Conservation (phyloP, 352 stramenopile species). For the Blastocystis sp. region DNA sequence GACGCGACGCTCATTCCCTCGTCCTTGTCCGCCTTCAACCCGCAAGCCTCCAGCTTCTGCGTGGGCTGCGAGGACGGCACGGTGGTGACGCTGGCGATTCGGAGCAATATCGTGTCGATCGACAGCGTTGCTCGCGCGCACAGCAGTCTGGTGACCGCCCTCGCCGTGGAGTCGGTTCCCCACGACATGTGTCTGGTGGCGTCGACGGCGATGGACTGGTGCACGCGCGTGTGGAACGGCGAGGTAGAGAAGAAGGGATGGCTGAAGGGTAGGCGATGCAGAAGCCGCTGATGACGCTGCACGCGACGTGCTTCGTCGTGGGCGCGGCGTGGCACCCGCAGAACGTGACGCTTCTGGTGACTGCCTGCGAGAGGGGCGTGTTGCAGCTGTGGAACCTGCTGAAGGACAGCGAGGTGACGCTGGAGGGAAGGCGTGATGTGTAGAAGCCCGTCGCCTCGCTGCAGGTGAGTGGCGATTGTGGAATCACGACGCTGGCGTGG, state of each 20-base stretch:
- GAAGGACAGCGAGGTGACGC: constrained; percentile 17
- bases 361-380: not conserved
- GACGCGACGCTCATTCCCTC: not conserved
- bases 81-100: not conserved
- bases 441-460: constrained; percentile 19
- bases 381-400: constrained; percentile 47
- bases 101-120: constrained; percentile 18
- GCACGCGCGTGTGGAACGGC: not conserved
- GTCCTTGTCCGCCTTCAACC: constrained; percentile 6
- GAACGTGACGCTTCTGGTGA: constrained; percentile 5
- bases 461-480: not conserved
- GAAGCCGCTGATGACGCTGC: not conserved
- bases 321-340: constrained; percentile 23
- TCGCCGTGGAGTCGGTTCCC: not conserved
- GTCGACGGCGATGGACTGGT: constrained; percentile 39
- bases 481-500: not conserved
- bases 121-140: not conserved
- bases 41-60: not conserved
- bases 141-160: not conserved
- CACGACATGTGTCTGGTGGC: not conserved
- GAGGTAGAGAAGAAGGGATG: not conserved
- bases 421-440: not conserved
- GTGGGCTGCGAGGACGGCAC: constrained; percentile 58
- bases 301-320: not conserved
- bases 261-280: not conserved